Conservation (phyloP, 2,329 filamentous ascomycete genomes). For the Verticillium nubilum region DNA sequence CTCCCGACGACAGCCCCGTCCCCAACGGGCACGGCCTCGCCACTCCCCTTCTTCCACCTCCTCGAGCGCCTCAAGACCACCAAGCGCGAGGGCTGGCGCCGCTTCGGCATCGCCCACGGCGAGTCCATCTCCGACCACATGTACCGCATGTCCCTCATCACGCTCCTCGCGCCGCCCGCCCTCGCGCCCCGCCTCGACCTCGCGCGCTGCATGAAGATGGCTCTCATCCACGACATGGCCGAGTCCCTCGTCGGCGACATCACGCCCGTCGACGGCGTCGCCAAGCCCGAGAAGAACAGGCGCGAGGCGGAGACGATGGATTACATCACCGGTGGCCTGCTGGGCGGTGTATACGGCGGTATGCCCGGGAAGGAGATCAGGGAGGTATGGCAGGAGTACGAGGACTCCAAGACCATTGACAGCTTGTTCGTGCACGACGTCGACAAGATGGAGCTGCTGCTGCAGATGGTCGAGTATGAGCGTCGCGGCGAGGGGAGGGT, state of each 20-base stretch:
- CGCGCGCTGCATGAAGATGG: conserved; percentile 86
- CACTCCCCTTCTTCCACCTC: conserved; percentile 89
- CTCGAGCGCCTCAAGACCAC: conserved; percentile 93
- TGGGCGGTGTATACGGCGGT: conserved; percentile 72
- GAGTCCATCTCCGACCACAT: conserved; percentile 98
- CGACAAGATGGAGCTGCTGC: conserved; percentile 90
- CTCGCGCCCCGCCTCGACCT: conserved; percentile 71
- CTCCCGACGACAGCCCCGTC: neutral
- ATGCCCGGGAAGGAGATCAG: conserved; percentile 64
- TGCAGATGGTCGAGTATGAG: conserved; percentile 98
- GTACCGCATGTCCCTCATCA: conserved; percentile 98
- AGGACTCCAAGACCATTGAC: conserved; percentile 78
- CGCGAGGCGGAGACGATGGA: conserved; percentile 90
- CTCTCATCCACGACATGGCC: conserved; percentile 95
- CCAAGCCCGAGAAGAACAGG: conserved; percentile 82
- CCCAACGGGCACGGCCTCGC: conserved; percentile 43
- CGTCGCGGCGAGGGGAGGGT: conserved; percentile 57
- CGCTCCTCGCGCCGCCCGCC: conserved; percentile 78
- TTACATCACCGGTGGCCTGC: conserved; percentile 68
- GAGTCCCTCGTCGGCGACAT: conserved; percentile 94
- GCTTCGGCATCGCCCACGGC: conserved; percentile 73
- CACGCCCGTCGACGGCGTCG: conserved; percentile 81
- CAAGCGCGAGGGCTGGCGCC: conserved; percentile 91
- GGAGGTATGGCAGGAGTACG: conserved; percentile 90
- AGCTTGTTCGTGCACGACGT: conserved; percentile 91